Evolutionary conservation across 2,329 filamentous ascomycete genomes (phyloP), one percentile per base, ranked within the genome.

Genomic region (Pleurostoma richardsiae): DNA sequence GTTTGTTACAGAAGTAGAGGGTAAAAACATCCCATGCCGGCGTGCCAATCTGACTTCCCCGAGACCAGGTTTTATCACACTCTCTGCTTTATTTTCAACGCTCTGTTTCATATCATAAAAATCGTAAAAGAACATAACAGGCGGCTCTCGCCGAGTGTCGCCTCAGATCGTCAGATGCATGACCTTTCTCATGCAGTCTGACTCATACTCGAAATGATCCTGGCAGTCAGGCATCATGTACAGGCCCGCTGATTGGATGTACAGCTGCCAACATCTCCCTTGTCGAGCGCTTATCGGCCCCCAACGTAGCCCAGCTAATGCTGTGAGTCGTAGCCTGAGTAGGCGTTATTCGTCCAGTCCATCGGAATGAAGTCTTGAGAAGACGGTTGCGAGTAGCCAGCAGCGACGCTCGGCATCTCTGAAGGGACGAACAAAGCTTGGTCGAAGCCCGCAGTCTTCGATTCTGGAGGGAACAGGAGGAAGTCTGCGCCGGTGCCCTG

Each of bases 401-500:
- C 62, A 40, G 71, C 68, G 31, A 76, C 63, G 51, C 74, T 79
- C 3, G 76, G 71, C 4, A 77, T 59, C 38, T 78, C 71, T 10
- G 65, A 50, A 19, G 57, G 68, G 50, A 81, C 80, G 3, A 81
- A 65, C 2, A 67, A 41, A 19, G 45, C 38, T 31, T 50, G 59
- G 40, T 75, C 69, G 39, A 70, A 67, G 6, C 66, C 63, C 30
- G 64, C 59, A 4, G 61, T 52, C 58, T 78, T 76, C 44, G 62
- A 60, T 44, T 67, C 59, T 11, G 62, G 45, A 3, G 76, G 75
- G 58, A 77, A 89, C 11, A 90, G 73, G 19, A 79, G 76, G 55
- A 89, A 90, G 62, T 89, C 85, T 8, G 63, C 67, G n/a, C 69
- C 68, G 28, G 71, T 66, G 7, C 62, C 67, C 30, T 68, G 66